These are phyloP conservation scores for Telopea speciosissima DNA, from an alignment of 177 flowering plant species.

Conservation along the genomic window DNA sequence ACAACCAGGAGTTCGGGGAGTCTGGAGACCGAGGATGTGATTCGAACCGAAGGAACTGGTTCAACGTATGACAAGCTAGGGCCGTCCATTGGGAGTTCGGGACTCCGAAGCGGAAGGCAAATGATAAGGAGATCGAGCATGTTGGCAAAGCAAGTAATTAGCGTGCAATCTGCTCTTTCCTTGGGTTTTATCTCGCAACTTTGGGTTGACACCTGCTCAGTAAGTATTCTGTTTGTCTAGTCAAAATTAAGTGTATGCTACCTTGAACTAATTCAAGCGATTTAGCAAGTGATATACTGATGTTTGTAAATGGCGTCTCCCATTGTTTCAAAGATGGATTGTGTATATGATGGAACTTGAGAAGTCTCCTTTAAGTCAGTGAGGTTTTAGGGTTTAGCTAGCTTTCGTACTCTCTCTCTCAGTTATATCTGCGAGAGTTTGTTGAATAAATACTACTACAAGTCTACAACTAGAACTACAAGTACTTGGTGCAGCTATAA, in stretches of 20 bases:
- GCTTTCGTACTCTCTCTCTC: too few relatives aligned
- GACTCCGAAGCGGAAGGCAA: constrained; percentile 36
- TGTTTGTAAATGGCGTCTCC: neutral
- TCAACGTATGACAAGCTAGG: constrained; percentile 14
- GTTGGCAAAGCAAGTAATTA: constrained; percentile 81
- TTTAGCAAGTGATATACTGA: constrained; percentile 9
- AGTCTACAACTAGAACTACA: too few relatives aligned
- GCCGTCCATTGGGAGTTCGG: constrained; percentile 9
- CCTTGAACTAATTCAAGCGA: constrained; percentile 15
- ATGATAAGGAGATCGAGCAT: constrained; percentile 53
- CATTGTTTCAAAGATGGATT: constrained; percentile 29
- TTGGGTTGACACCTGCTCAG: constrained; percentile 71
- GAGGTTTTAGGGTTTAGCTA: too few relatives aligned
- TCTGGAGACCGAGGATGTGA: constrained; percentile 1
- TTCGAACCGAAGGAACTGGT: constrained; percentile 3
- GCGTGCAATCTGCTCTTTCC: constrained; percentile 57
- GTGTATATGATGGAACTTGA: too few relatives aligned
- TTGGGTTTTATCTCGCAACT: constrained; percentile 82
- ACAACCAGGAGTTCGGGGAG: constrained; percentile 1
- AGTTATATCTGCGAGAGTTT: too few relatives aligned
- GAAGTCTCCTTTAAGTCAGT: too few relatives aligned
- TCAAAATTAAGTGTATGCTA: constrained; percentile 11
- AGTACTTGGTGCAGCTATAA: too few relatives aligned
- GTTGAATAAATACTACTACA: too few relatives aligned
- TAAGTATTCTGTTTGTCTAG: constrained; percentile 53